These are phyloP conservation scores for Mycena latifolia DNA, from an alignment of 768 basidiomycete species.

Conservation along the genomic window DNA sequence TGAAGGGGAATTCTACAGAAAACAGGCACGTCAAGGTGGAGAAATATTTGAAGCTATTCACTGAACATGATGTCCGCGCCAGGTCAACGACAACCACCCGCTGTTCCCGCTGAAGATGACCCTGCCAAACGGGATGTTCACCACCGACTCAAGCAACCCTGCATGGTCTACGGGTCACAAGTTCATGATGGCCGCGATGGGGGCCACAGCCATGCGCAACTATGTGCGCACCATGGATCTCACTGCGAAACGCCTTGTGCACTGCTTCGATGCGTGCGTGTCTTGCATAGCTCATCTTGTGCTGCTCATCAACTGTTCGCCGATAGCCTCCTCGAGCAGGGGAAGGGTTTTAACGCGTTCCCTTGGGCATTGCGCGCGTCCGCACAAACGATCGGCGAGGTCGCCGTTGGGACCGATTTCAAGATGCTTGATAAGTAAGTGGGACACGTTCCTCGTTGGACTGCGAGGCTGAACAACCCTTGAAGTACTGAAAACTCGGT, in stretches of 20 bases:
- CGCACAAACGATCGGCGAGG: slow-evolving; percentile 33
- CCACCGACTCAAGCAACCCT: slow-evolving; percentile 27
- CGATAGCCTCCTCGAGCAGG: slow-evolving; percentile 9
- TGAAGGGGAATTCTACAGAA: slow-evolving; percentile 31
- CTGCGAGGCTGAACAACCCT: no score
- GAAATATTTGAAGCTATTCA: no score
- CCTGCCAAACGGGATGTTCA: slow-evolving; percentile 27
- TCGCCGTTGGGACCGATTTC: slow-evolving; percentile 26
- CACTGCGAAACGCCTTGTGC: slow-evolving; percentile 21
- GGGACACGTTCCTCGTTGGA: no score
- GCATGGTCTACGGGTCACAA: slow-evolving; percentile 28
- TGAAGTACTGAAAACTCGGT: slow-evolving; percentile 12
- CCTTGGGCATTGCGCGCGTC: slow-evolving; percentile 27
- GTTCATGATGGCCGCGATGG: slow-evolving; percentile 37
- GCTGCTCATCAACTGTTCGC: not conserved
- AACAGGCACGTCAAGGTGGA: slow-evolving; percentile 7
- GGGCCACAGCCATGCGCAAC: slow-evolving; percentile 30
- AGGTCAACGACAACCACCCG: slow-evolving; percentile 29
- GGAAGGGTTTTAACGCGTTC: slow-evolving; percentile 22
- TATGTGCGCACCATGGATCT: slow-evolving; percentile 31
- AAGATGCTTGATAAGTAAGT: slow-evolving; percentile 29
- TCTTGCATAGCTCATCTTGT: not conserved
- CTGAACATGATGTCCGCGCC: no score
- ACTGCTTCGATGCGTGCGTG: slow-evolving; percentile 22
- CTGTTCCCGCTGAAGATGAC: slow-evolving; percentile 26